Evolutionary conservation across 169 alveolate genomes (phyloP).

Genomic region (Babesia ovis): DNA sequence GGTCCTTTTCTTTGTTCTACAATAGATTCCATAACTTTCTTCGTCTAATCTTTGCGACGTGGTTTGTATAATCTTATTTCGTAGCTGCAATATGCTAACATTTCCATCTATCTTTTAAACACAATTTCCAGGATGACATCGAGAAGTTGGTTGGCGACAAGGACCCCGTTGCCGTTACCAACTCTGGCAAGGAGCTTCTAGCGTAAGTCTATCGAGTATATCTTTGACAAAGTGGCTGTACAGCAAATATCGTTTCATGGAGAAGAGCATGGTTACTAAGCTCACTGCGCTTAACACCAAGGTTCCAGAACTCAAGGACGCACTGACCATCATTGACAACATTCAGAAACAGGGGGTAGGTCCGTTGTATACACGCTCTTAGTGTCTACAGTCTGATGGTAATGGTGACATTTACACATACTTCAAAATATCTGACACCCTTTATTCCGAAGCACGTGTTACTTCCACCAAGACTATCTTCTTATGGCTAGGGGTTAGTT

Average conservation of each 20-base stretch:
- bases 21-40: too few relatives aligned
- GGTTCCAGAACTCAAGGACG: conserved; percentile 78
- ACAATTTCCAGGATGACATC: conserved; percentile 43
- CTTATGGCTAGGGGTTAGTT: conserved; percentile 85
- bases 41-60: too few relatives aligned
- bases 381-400: conserved; percentile 36
- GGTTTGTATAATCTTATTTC: too few relatives aligned
- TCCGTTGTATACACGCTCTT: neutral
- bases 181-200: conserved; percentile 63
- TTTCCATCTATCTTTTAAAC: too few relatives aligned
- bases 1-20: neutral
- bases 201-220: conserved; percentile 42
- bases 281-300: conserved; percentile 68
- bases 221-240: neutral
- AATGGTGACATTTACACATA: conserved; percentile 38
- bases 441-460: conserved; percentile 82
- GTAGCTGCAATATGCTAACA: neutral
- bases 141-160: conserved; percentile 63
- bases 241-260: conserved; percentile 79
- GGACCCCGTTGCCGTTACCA: conserved; percentile 53
- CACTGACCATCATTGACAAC: conserved; percentile 50
- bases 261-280: conserved; percentile 71
- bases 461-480: conserved; percentile 79
- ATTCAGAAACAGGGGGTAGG: conserved; percentile 49
- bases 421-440: conserved; percentile 80